Evolutionary conservation across 257 asterid genomes (phyloP).

Genomic region (Petrea volubilis): DNA sequence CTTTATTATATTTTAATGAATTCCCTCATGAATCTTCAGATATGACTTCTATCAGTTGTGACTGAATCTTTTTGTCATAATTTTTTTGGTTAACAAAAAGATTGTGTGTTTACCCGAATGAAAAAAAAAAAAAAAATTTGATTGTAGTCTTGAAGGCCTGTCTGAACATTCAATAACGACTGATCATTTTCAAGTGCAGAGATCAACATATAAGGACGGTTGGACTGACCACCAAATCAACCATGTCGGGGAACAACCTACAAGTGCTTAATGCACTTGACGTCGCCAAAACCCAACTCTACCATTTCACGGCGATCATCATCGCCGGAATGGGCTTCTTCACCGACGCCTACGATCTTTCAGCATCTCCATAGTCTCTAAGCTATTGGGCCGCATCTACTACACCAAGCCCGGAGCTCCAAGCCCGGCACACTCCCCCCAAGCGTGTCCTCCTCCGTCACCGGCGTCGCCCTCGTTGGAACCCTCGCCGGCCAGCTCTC

Average conservation of each 20-base stretch:
- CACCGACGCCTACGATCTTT: conserved; percentile 73
- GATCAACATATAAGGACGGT: not conserved
- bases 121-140: too few relatives aligned
- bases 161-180: not conserved
- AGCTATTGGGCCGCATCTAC: conserved; percentile 55
- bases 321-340: conserved; percentile 75
- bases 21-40: too few relatives aligned
- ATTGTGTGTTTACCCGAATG: too few relatives aligned
- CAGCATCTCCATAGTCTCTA: conserved; percentile 45
- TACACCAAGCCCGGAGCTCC: conserved; percentile 28
- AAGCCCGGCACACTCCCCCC: conserved; percentile 60
- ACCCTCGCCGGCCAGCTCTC: conserved; percentile 61
- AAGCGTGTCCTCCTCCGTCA: conserved; percentile 43
- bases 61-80: too few relatives aligned
- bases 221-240: not conserved
- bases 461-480: conserved; percentile 69
- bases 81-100: too few relatives aligned
- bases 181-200: not conserved
- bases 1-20: too few relatives aligned
- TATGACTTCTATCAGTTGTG: too few relatives aligned
- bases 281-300: conserved; percentile 59
- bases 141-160: too few relatives aligned
- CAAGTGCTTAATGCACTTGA: conserved; percentile 68
- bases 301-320: conserved; percentile 64
- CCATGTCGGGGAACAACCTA: conserved; percentile 41